These are phyloP conservation scores for Phytophthora brassicae DNA, from an alignment of 352 stramenopile species.

Conservation along the genomic window DNA sequence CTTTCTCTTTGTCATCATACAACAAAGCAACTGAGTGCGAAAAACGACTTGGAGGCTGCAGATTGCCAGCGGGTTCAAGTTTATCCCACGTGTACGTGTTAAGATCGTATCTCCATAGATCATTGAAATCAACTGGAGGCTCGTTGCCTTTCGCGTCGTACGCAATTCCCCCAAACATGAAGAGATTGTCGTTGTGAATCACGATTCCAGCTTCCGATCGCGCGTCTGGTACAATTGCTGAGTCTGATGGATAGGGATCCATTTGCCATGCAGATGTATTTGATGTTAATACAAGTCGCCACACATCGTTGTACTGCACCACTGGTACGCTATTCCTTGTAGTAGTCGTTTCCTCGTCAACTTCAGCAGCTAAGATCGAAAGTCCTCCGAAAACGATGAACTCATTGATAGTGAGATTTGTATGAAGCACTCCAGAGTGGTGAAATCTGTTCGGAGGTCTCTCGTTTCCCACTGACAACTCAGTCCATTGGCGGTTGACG, in stretches of 20 bases:
- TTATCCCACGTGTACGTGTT: constrained; percentile 41
- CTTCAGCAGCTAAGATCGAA: constrained; percentile 32
- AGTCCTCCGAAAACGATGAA: constrained; percentile 58
- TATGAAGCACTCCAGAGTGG: constrained; percentile 39
- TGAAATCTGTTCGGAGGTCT: constrained; percentile 48
- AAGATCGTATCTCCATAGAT: constrained; percentile 71
- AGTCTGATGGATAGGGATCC: constrained; percentile 25
- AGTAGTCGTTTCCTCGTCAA: neutral
- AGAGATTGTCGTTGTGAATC: constrained; percentile 48
- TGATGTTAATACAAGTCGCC: constrained; percentile 39
- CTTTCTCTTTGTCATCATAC: constrained; percentile 21
- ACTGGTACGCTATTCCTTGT: constrained; percentile 26
- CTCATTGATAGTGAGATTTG: constrained; percentile 43
- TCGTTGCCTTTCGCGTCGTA: constrained; percentile 51
- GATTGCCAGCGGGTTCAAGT: constrained; percentile 25
- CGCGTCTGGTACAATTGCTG: constrained; percentile 23
- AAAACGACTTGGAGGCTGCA: constrained; percentile 48
- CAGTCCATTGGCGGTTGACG: constrained; percentile 31
- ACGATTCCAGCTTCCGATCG: constrained; percentile 57
- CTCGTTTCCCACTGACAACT: constrained; percentile 22
- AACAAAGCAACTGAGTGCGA: constrained; percentile 58
- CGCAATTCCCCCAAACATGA: constrained; percentile 71
- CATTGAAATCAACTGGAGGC: constrained; percentile 47
- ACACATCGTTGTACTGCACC: constrained; percentile 57
- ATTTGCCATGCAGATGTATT: constrained; percentile 36